These are phyloP conservation scores for Macadamia integrifolia DNA, from an alignment of 164 flowering plant genomes.

Conservation along the genomic window DNA sequence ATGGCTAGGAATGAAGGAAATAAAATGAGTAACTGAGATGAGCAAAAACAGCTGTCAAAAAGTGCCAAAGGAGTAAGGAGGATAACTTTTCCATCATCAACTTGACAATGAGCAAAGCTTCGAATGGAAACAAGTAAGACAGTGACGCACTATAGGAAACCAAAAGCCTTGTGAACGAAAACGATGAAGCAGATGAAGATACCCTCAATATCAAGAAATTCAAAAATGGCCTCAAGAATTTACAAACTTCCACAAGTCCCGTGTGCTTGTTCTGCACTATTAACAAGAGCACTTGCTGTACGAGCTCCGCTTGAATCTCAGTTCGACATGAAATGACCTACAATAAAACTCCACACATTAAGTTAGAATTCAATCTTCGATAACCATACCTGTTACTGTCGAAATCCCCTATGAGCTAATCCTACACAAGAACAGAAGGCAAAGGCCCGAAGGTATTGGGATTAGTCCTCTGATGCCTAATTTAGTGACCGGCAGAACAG, in stretches of 20 bases:
- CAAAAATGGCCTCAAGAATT: conserved; percentile 68
- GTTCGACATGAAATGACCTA: conserved; percentile 63
- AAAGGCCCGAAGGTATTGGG: too few relatives aligned
- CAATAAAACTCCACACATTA: conserved; percentile 4
- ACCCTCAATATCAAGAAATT: conserved; percentile 42
- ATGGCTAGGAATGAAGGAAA: neutral
- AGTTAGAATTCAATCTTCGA: conserved; percentile 1
- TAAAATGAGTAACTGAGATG: neutral
- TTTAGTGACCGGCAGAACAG: too few relatives aligned
- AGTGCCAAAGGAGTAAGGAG: neutral
- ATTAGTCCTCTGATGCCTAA: too few relatives aligned
- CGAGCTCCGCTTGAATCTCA: conserved; percentile 66
- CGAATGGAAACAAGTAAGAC: conserved; percentile 51
- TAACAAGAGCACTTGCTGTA: conserved; percentile 59
- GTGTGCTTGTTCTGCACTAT: conserved; percentile 33
- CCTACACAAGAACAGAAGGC: too few relatives aligned
- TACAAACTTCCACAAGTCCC: conserved; percentile 51
- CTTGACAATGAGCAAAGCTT: conserved; percentile 53
- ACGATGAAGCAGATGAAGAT: conserved; percentile 33
- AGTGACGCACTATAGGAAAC: conserved; percentile 53
- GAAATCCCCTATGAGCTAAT: too few relatives aligned
- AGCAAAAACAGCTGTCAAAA: neutral
- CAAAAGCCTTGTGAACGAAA: conserved; percentile 44
- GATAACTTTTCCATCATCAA: conserved; percentile 24
- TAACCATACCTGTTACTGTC: neutral